A percentile compares a stretch with the other conserved stretches of the same genome.
Conservation (phyloP, 2,329 filamentous ascomycete species). For the Microsporum ferrugineum region DNA sequence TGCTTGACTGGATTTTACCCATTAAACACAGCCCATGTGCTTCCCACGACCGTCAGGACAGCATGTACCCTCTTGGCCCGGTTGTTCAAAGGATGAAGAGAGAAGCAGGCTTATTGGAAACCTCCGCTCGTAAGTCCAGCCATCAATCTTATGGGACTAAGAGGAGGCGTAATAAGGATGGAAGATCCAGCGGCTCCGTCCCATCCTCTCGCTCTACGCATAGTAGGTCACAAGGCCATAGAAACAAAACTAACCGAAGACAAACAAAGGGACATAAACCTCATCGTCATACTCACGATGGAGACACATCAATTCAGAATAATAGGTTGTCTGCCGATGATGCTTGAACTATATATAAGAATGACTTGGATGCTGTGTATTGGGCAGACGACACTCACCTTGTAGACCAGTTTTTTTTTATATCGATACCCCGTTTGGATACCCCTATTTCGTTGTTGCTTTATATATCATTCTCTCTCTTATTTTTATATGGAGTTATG, state of each 20-base stretch:
- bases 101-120: constrained; percentile 25
- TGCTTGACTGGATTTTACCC: constrained; percentile 72
- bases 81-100: constrained; percentile 47
- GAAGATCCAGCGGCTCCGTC: not conserved
- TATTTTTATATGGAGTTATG: not conserved
- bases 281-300: not conserved
- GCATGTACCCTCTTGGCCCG: constrained; percentile 57
- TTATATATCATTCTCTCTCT: not conserved
- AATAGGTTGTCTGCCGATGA: not conserved
- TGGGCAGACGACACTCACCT: not conserved
- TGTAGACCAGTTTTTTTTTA: not conserved
- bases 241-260: not conserved
- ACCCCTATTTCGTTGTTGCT: not conserved
- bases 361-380: not conserved
- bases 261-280: not conserved
- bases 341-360: not conserved
- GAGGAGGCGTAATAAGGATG: constrained; percentile 1
- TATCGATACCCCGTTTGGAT: constrained; percentile 1
- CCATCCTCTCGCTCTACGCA: not conserved
- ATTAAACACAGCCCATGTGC: constrained; percentile 62
- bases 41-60: constrained; percentile 52
- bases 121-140: not conserved
- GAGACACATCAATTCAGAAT: not conserved
- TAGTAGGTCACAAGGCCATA: not conserved
- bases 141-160: not conserved